A percentile compares a stretch with the other conserved stretches of the same genome.
Conservation (phyloP, 257 asterid genomes). For the Pogostemon cablin region DNA sequence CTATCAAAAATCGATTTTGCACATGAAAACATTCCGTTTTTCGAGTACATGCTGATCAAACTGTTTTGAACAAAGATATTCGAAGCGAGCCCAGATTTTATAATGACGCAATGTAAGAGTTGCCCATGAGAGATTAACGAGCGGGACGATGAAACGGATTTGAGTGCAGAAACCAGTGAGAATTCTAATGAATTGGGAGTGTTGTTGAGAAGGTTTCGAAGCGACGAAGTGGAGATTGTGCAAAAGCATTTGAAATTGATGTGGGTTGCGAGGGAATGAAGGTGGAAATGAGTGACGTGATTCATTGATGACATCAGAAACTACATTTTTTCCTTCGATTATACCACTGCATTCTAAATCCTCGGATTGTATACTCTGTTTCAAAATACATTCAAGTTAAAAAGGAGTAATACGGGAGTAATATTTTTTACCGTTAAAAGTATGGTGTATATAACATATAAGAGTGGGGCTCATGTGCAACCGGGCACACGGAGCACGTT, state of each 20-base stretch:
- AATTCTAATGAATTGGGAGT: conserved; percentile 45
- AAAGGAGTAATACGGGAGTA: too few species aligned
- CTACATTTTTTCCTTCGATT: too few species aligned
- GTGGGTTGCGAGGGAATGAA: conserved; percentile 21
- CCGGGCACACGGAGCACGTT: too few species aligned
- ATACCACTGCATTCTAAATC: too few species aligned
- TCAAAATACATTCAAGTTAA: too few species aligned
- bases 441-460: too few species aligned
- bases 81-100: conserved; percentile 64
- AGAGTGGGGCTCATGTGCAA: too few species aligned
- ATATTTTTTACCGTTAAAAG: too few species aligned
- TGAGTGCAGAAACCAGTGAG: conserved; percentile 63
- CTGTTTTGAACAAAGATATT: conserved; percentile 72
- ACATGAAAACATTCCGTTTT: conserved; percentile 48
- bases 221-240: conserved; percentile 33
- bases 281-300: neutral
- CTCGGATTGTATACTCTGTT: too few species aligned
- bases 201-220: conserved; percentile 40
- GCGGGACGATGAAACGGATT: conserved; percentile 56
- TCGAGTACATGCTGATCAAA: conserved; percentile 80
- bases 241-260: conserved; percentile 42
- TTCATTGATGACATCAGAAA: too few species aligned
- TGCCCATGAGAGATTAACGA: conserved; percentile 53
- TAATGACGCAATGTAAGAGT: conserved; percentile 58
- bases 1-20: conserved; percentile 66